Conservation (phyloP, 1,284 basidiomycete species). For the Leccinum fuscescens region DNA sequence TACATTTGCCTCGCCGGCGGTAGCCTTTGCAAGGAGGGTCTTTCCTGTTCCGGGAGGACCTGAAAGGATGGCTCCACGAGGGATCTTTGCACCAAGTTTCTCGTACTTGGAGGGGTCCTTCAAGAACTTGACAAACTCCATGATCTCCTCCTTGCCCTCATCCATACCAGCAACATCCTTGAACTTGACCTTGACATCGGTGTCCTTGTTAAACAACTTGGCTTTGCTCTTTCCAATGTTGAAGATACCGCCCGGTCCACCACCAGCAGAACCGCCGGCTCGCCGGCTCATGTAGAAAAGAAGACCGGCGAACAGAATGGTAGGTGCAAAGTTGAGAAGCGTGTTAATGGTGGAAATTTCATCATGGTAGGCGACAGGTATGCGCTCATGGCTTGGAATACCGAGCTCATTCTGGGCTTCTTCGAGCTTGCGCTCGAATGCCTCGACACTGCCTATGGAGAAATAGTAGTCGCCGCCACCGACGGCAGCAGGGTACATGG, state of each 20-base stretch:
- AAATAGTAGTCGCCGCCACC: slow-evolving; percentile 79
- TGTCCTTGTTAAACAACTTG: slow-evolving; percentile 97
- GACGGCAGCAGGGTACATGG: slow-evolving; percentile 61
- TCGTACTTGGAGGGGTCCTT: slow-evolving; percentile 96
- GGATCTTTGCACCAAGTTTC: slow-evolving; percentile 97
- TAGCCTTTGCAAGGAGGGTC: slow-evolving; percentile 96
- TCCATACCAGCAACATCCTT: slow-evolving; percentile 99
- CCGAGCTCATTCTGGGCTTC: slow-evolving; percentile 91
- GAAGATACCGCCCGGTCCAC: slow-evolving; percentile 89
- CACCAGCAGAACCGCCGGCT: slow-evolving; percentile 58
- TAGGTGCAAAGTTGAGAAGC: slow-evolving; percentile 91
- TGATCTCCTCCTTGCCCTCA: slow-evolving; percentile 99
- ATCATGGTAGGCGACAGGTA: slow-evolving; percentile 96
- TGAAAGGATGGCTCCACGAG: slow-evolving; percentile 95
- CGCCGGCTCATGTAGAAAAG: slow-evolving; percentile 89
- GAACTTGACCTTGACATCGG: slow-evolving; percentile 91
- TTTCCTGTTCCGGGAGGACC: slow-evolving; percentile 99
- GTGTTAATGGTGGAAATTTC: slow-evolving; percentile 86
- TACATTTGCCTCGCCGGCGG: slow-evolving; percentile 95
- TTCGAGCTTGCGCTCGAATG: slow-evolving; percentile 93
- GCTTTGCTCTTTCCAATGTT: slow-evolving; percentile 96
- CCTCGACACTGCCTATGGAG: slow-evolving; percentile 96
- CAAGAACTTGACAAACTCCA: slow-evolving; percentile 99
- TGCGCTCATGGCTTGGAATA: slow-evolving; percentile 89
- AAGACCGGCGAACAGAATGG: slow-evolving; percentile 86